Evolutionary conservation across 1,284 basidiomycete genomes (phyloP).

Genomic region (Fomitopsis palustris): DNA sequence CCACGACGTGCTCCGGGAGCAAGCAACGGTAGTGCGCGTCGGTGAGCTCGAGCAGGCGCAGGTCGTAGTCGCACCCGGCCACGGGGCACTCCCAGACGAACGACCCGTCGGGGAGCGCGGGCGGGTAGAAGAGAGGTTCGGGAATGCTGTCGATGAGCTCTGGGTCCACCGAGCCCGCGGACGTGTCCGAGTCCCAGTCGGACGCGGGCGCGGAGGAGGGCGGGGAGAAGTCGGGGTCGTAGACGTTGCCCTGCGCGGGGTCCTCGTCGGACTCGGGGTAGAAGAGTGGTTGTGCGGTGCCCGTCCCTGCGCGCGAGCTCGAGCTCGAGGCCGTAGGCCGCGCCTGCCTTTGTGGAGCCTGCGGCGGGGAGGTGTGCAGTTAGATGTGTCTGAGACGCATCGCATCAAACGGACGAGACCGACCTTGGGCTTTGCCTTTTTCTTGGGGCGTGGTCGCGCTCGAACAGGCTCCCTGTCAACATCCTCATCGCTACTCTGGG

Average conservation of each 20-base stretch:
- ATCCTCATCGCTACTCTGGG: background rate
- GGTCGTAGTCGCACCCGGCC: conserved; percentile 17
- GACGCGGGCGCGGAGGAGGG: conserved; percentile 39
- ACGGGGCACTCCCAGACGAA: conserved; percentile 25
- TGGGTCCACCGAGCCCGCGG: conserved; percentile 14
- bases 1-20: conserved; percentile 6
- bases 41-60: conserved; percentile 20
- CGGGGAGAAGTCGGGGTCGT: conserved; percentile 49
- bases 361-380: background rate
- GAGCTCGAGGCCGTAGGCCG: conserved; percentile 1
- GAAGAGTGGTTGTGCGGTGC: background rate
- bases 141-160: conserved; percentile 20
- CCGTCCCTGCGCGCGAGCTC: background rate
- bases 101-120: conserved; percentile 14
- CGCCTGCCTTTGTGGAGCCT: background rate
- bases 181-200: conserved; percentile 30
- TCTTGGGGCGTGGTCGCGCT: background rate
- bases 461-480: background rate
- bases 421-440: conserved; percentile 7
- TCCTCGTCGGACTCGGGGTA: background rate
- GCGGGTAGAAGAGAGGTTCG: conserved; percentile 14
- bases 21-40: conserved; percentile 16
- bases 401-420: background rate
- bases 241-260: conserved; percentile 21
- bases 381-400: background rate